Conservation (phyloP, 352 stramenopile genomes). For the Pythium biforme region DNA sequence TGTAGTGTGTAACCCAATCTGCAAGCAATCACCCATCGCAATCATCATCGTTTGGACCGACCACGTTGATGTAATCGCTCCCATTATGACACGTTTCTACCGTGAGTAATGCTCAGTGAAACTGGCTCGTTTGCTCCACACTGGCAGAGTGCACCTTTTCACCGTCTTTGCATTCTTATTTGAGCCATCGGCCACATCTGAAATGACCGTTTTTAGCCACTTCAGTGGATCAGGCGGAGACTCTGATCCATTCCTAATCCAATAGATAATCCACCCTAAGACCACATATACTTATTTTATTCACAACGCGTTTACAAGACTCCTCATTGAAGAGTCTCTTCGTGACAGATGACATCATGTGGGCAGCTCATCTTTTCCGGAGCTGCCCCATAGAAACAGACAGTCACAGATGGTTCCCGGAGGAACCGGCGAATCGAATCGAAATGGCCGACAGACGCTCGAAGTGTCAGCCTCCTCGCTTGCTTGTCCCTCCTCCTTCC, state of each 20-base stretch:
- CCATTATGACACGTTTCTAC: background rate
- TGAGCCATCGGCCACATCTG: background rate
- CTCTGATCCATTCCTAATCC: too few relatives aligned
- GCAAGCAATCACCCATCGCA: too few relatives aligned
- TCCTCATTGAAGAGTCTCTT: background rate
- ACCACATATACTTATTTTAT: too few relatives aligned
- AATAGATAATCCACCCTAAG: too few relatives aligned
- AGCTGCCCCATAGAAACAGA: too few relatives aligned
- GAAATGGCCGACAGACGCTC: too few relatives aligned
- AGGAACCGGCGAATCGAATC: too few relatives aligned
- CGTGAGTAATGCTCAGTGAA: background rate
- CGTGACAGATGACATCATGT: background rate
- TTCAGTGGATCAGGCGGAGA: too few relatives aligned
- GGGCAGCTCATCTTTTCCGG: too few relatives aligned
- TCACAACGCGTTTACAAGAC: background rate
- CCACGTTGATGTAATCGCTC: background rate
- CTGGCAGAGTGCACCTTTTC: background rate
- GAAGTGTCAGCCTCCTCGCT: too few relatives aligned
- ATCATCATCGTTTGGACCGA: background rate
- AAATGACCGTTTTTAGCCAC: background rate
- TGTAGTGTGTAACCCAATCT: too few relatives aligned
- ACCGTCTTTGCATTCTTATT: background rate
- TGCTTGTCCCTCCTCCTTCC: background rate
- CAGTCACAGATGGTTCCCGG: too few relatives aligned
- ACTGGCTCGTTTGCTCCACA: background rate